Conservation (phyloP, 345 rosid genomes). For the Euclidium syriacum region DNA sequence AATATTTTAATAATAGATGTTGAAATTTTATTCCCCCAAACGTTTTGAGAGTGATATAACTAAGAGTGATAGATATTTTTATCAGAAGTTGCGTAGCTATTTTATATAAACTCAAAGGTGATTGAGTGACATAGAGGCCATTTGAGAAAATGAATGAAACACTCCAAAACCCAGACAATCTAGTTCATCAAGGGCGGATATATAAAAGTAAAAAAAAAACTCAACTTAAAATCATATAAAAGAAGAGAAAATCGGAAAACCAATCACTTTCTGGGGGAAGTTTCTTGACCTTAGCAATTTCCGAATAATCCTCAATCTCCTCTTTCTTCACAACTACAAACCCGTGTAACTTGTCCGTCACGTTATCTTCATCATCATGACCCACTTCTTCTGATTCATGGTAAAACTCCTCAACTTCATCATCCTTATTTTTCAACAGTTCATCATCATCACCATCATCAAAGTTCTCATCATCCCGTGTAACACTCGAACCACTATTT, state of each 20-base stretch:
- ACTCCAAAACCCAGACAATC: not conserved
- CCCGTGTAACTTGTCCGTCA: constrained; percentile 4
- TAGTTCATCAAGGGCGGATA: not conserved
- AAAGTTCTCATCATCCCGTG: too few relatives aligned
- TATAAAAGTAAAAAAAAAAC: not conserved
- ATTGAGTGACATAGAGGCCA: not conserved
- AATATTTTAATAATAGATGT: too few relatives aligned
- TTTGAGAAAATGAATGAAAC: not conserved
- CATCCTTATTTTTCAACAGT: not conserved
- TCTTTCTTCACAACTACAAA: not conserved
- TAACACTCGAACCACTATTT: not conserved
- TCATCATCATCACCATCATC: not conserved
- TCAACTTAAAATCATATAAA: not conserved
- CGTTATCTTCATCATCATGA: constrained; percentile 5
- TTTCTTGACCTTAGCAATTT: not conserved
- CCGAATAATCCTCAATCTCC: not conserved
- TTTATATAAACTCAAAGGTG: too few relatives aligned
- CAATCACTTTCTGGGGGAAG: constrained; percentile 9
- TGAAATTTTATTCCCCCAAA: too few relatives aligned
- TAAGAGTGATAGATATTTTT: too few relatives aligned
- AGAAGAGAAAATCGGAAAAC: constrained; percentile 5
- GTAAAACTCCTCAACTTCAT: too few relatives aligned
- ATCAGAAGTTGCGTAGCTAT: too few relatives aligned
- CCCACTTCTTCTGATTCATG: not conserved
- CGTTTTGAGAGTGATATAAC: too few relatives aligned